These are phyloP conservation scores for Trichoderma asperelloides DNA, from an alignment of 495 filamentous ascomycete species.

Conservation along the genomic window DNA sequence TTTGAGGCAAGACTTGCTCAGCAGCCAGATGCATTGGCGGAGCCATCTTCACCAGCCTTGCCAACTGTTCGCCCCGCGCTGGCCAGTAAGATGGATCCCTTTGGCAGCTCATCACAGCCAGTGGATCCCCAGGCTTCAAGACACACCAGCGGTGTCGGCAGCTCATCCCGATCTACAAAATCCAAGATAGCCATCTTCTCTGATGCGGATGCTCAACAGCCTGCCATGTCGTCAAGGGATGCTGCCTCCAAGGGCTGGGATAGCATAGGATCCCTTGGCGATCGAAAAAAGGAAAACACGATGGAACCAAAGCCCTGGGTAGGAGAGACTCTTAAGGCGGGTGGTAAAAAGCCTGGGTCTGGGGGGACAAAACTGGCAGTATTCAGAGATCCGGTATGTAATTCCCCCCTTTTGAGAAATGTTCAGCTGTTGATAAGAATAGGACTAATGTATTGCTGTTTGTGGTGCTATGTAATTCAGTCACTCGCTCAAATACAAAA, in stretches of 20 bases:
- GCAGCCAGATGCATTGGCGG: constrained; percentile 39
- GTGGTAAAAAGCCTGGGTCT: constrained; percentile 62
- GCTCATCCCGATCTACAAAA: constrained; percentile 50
- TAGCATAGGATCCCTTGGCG: constrained; percentile 72
- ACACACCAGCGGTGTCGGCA: constrained; percentile 35
- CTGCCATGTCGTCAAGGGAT: constrained; percentile 34
- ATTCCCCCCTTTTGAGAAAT: constrained; percentile 18
- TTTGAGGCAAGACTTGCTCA: constrained; percentile 69
- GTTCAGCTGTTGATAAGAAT: constrained; percentile 74
- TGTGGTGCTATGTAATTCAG: constrained; percentile 45
- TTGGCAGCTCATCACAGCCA: constrained; percentile 38
- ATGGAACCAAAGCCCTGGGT: constrained; percentile 84
- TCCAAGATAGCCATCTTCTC: constrained; percentile 92
- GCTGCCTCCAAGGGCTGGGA: constrained; percentile 72
- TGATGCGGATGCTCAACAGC: constrained; percentile 47
- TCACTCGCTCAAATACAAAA: constrained; percentile 42
- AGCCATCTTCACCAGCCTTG: constrained; percentile 76
- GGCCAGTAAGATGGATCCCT: constrained; percentile 78
- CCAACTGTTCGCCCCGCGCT: constrained; percentile 77
- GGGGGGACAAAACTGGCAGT: constrained; percentile 67
- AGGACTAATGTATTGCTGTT: constrained; percentile 84
- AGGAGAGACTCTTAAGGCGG: constrained; percentile 82
- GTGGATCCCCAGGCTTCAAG: constrained; percentile 61
- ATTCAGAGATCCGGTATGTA: constrained; percentile 93
- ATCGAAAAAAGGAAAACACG: constrained; percentile 89